Base-by-base conservation (phyloP, 2,329 filamentous ascomycete species). In the Colletotrichum tofieldiae region DNA sequence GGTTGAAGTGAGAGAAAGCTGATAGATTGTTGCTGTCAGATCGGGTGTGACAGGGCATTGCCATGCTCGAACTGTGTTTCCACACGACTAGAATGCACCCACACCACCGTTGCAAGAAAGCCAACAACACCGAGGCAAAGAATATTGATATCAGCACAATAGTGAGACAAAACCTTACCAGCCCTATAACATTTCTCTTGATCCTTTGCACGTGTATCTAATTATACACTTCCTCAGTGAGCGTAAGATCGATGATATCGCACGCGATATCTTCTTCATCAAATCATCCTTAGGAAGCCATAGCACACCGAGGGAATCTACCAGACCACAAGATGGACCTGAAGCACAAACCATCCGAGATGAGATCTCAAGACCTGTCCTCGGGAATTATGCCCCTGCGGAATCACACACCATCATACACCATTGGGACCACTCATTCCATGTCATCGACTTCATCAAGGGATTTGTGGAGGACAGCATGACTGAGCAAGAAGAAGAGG, bases 71-170 rank as follows among this genome's bases (percentile, higher is more conserved):
- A 82, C 61, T 84, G 82, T 64, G 35, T 77, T 12, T 76, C 79
- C 14, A 76, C 79, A 45, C 76, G 79, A 47, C 65, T 82, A 16
- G 55, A 75, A 9, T 82, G 82, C 69, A 81, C 79, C 5, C 78
- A 82, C 60, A 80, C 79, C 35, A 43, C 75, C 1, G 70, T 82
- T 20, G 69, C 78, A 5, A 70, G 78, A 4, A 77, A 75, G 43
- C 55, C 75, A 47, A 59, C 76, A 47, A 23, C 76, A 23, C 45
- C 78, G 0, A 80, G 78, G 67, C 81, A 82, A 62, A 78, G 82
- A 47, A 78, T 82, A 3, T 67, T 82, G 49, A 79, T 84, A 35
- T 83, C 82, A 5, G 75, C 79, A 49, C 73, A 82, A 74, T 83
- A 47, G 43, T 47, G 43, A 47, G 43, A 9, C 8, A 47, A n/a